Conservation (phyloP, 257 asterid genomes). For the Rhazya stricta region DNA sequence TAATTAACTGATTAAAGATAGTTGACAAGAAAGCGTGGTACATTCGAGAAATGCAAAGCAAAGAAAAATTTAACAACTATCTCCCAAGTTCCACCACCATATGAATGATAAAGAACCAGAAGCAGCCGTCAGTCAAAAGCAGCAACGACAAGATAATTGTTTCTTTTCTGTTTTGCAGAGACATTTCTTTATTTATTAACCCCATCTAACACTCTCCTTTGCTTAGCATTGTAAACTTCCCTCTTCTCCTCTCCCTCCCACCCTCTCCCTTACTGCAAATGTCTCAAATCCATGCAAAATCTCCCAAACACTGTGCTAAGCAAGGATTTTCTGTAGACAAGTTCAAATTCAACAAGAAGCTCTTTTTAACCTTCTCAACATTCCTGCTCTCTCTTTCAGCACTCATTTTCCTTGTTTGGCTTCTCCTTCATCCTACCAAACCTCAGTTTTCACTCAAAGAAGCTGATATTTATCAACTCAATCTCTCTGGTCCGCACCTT, state of each 20-base stretch:
- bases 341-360: slow-evolving; percentile 47
- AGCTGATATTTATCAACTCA: slow-evolving; percentile 64
- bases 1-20: not conserved
- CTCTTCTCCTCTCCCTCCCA: not conserved
- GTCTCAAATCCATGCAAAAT: slow-evolving; percentile 57
- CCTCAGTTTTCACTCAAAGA: slow-evolving; percentile 64
- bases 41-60: not conserved
- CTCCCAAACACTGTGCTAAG: slow-evolving; percentile 91
- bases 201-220: slow-evolving; percentile 25
- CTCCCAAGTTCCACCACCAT: not conserved
- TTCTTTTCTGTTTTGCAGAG: slow-evolving; percentile 21
- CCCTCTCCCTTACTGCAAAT: slow-evolving; percentile 32
- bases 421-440: slow-evolving; percentile 71
- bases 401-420: slow-evolving; percentile 62
- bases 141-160: slow-evolving; percentile 36
- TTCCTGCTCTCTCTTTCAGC: slow-evolving; percentile 55
- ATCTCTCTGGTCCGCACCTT: slow-evolving; percentile 52
- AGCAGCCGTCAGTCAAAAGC: slow-evolving; percentile 40
- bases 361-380: slow-evolving; percentile 44
- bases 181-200: slow-evolving; percentile 25
- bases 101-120: not conserved
- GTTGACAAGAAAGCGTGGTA: not conserved
- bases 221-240: slow-evolving; percentile 25
- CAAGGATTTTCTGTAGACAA: slow-evolving; percentile 23
- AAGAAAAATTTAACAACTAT: not conserved